Evolutionary conservation across 371 early-diverging fungal genomes (phyloP), one percentile per base, ranked within the genome.

Genomic region (Lichtheimia corymbifera): DNA sequence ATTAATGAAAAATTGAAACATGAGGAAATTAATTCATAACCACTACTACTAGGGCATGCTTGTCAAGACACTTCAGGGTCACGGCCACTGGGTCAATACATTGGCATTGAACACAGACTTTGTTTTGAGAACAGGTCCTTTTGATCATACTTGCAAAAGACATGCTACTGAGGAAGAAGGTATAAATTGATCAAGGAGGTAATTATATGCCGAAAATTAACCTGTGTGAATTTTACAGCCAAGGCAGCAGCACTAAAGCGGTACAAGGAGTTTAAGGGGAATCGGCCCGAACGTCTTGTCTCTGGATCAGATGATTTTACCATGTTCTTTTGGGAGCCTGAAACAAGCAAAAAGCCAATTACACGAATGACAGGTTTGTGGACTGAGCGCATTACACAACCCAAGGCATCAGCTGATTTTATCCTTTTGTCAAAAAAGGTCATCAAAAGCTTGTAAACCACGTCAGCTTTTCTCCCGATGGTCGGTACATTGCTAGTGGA

Each of bases 271-370:
- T 84, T 84, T 17, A 88, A 85, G 52, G 90, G 86, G 13, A 68
- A 80, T 35, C 82, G 84, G 28, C 79, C 88, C 4, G 98, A 96
- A 71, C 79, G 95, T 20, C 71, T 98, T 17, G 94, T 95, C 5
- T 93, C 96, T 5, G 93, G 96, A 20, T 96, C 96, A 17, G 98
- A 98, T 71, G 98, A 98, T 74, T 97, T 94, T 65, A 98, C 98
- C 59, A 87, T 98, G 88, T 94, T 91, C 65, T 78, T 95, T 58
- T 98, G 98, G 98, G 91, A 93, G 52, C 95, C 94, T 12, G 80
- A 82, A 12, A 80, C 77, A 41, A 86, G 83, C 71, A 94, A 90
- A 68, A 95, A 96, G 73, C 91, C 95, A 1, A 70, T 96, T 6
- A 86, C 92, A 64, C 83, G 97, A 27, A 84, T 97, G 90, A 93